A percentile compares a stretch with the other conserved stretches of the same genome.
phyloP scores from a whole-genome alignment of 2,329 filamentous ascomycete genomes.

The Sporothrix mexicana region DNA sequence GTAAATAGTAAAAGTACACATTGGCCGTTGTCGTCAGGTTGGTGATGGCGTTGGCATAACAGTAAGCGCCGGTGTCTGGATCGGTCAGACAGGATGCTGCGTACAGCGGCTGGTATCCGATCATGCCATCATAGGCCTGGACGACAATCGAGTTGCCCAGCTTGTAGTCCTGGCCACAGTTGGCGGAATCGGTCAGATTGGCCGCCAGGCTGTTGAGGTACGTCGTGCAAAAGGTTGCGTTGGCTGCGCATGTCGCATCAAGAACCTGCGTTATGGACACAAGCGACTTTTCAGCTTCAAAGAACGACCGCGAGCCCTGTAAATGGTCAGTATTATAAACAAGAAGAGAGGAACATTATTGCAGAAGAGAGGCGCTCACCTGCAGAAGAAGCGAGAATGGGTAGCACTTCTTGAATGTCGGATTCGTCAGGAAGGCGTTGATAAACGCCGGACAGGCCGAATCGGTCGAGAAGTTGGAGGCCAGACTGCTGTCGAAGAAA shows the following conservation, averaged over 20 bases:
- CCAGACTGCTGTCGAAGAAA: conserved; percentile 70
- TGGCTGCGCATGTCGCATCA: conserved; percentile 75
- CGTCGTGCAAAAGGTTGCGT: conserved; percentile 67
- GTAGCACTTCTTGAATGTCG: conserved; percentile 74
- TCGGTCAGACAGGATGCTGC: conserved; percentile 79
- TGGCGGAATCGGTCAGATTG: conserved; percentile 64
- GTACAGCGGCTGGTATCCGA: conserved; percentile 79
- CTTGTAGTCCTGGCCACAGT: conserved; percentile 75
- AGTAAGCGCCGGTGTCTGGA: conserved; percentile 69
- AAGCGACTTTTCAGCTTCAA: conserved; percentile 74
- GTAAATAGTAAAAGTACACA: conserved; percentile 83
- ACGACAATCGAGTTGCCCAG: conserved; percentile 71
- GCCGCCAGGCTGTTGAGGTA: conserved; percentile 69
- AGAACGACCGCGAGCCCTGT: conserved; percentile 83
- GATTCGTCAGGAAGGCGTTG: conserved; percentile 66
- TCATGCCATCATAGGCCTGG: conserved; percentile 76
- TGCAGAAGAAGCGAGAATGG: conserved; percentile 84
- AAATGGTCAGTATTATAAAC: conserved; percentile 37
- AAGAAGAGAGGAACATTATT: conserved; percentile 25
- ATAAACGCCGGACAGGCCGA: conserved; percentile 72
- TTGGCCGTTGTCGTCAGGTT: conserved; percentile 74
- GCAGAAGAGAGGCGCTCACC: conserved; percentile 53
- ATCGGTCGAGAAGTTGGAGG: conserved; percentile 63
- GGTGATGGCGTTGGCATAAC: conserved; percentile 82
- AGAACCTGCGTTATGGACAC: conserved; percentile 77